Conservation (phyloP, 805 yeast genomes). For the Phaffomyces antillensis region DNA sequence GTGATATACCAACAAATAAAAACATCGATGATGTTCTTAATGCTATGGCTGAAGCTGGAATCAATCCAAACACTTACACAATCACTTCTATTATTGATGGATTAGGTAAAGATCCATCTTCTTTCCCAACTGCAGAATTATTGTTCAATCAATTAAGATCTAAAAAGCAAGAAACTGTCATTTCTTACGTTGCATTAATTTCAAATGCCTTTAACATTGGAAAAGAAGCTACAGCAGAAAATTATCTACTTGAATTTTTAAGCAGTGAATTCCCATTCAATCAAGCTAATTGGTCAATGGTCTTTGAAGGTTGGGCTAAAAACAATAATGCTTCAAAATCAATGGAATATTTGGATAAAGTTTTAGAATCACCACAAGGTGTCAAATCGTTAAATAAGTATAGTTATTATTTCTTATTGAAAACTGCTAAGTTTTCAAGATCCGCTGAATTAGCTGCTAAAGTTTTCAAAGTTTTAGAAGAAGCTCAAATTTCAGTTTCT, state of each 20-base stretch:
- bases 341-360: slow-evolving; percentile 11
- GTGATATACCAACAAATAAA: slow-evolving; percentile 33
- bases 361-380: slow-evolving; percentile 3
- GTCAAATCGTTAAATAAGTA: slow-evolving; percentile 10
- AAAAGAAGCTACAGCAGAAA: slow-evolving; percentile 31
- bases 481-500: background rate
- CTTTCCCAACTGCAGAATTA: slow-evolving; percentile 43
- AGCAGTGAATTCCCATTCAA: slow-evolving; percentile 6
- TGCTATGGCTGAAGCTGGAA: slow-evolving; percentile 32
- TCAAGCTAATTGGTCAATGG: slow-evolving; percentile 18
- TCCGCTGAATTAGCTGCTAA: slow-evolving; percentile 17
- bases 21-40: slow-evolving; percentile 32
- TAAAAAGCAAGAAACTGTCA: slow-evolving; percentile 28
- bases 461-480: slow-evolving; percentile 10
- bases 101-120: slow-evolving; percentile 39
- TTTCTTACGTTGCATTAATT: slow-evolving; percentile 40
- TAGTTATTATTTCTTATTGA: slow-evolving; percentile 16
- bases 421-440: slow-evolving; percentile 10
- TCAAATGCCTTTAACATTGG: slow-evolving; percentile 40
- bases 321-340: slow-evolving; percentile 9
- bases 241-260: slow-evolving; percentile 28
- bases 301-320: slow-evolving; percentile 20
- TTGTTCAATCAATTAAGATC: slow-evolving; percentile 37
- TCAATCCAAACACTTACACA: slow-evolving; percentile 39
- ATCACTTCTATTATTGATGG: slow-evolving; percentile 47